Base-by-base conservation (phyloP, 1,284 basidiomycete genomes). In the Boletus mariae region DNA sequence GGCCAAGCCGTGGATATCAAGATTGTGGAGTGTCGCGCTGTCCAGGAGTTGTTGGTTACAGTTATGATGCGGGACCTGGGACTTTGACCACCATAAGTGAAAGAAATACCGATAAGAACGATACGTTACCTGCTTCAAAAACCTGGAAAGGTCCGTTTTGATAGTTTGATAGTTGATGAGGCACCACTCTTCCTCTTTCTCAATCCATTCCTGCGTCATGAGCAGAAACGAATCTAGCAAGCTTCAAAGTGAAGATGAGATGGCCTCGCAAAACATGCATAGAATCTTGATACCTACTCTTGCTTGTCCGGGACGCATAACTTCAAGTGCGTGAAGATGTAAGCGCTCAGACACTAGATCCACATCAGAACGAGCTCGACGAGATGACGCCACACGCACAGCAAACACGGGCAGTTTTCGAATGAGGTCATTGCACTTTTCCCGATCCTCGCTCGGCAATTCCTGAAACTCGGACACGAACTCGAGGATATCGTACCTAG, bases 261-360 rank as follows among this genome's bases (percentile, higher is more conserved):
- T 23, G 17, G 34, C 31, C 28, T 32, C 12, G 10, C 8, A 35
- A 12, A 32, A 29, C 10, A 8, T 5, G 5, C 9, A 17, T 6
- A 25, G 5, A 43, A 26, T 40, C 40, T 25, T 1, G 25, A 26
- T 28, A 31, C 51, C 4, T 45, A 68, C 64, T 47, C 35, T 38
- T 51, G 53, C 29, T 67, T 45, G 17, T 56, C 56, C 5, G 41
- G 35, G 9, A 44, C 51, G 28, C 67, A 69, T 25, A 68, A 29
- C 10, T 51, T 67, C 53, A 69, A 45, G 44, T 69, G 64, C 42
- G 56, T 56, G 12, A 65, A 68, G 7, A 68, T 44, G 48, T 54
- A 61, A 5, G 61, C 64, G 23, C 58, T 52, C 32, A 68, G 25
- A 38, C 60, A 58, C 64, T 69, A 26, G 32, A 23, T 31, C 1